Conservation (phyloP, 495 filamentous ascomycete species). For the Tuber calosporum region DNA sequence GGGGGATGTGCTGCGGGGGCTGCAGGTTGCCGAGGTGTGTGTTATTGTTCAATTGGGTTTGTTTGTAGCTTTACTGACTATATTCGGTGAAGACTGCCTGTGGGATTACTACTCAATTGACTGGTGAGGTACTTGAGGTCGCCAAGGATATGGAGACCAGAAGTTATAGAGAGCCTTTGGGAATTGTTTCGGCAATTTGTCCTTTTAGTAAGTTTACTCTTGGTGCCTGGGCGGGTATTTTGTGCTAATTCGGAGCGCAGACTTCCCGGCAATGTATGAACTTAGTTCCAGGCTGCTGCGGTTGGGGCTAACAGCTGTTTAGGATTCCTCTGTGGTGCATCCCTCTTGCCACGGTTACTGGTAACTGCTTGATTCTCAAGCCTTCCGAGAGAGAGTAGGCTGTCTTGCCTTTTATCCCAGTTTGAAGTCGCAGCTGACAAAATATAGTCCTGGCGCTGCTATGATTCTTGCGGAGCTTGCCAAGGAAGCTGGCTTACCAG, state of each 20-base stretch:
- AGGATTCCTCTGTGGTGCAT: slow-evolving; percentile 95
- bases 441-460: slow-evolving; percentile 66
- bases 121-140: slow-evolving; percentile 91
- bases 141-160: slow-evolving; percentile 99
- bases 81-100: slow-evolving; percentile 58
- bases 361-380: slow-evolving; percentile 92
- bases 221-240: background rate
- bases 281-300: background rate
- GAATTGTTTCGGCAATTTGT: slow-evolving; percentile 93
- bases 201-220: slow-evolving; percentile 72
- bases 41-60: background rate
- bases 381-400: slow-evolving; percentile 80
- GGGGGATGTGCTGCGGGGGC: slow-evolving; percentile 87
- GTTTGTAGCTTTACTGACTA: slow-evolving; percentile 4
- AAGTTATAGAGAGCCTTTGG: slow-evolving; percentile 84
- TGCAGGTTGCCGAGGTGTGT: slow-evolving; percentile 79
- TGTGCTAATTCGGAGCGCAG: slow-evolving; percentile 45
- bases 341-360: slow-evolving; percentile 86
- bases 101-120: slow-evolving; percentile 86
- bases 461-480: slow-evolving; percentile 96
- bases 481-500: slow-evolving; percentile 84
- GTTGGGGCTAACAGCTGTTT: slow-evolving; percentile 8
- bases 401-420: background rate
- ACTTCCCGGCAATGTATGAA: slow-evolving; percentile 81
- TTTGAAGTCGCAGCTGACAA: slow-evolving; percentile 11